Base-by-base conservation (phyloP, 2,329 filamentous ascomycete genomes). In the Fusarium algeriense region DNA sequence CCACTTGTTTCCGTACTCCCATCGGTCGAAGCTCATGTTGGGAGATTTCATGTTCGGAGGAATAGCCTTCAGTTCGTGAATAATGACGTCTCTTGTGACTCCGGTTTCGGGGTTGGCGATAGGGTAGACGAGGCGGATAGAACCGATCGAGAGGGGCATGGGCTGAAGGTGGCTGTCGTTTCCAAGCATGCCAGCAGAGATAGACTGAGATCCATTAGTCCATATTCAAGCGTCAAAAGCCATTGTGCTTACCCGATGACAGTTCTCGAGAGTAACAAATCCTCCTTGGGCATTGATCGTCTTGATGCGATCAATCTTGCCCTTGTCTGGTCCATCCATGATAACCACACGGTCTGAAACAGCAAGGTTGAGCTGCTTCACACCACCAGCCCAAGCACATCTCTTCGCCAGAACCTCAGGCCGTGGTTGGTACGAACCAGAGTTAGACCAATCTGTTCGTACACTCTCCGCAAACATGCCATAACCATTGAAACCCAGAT, bases 91-190 rank as follows among this genome's bases (percentile, higher is more conserved):
- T 77, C 89, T 88, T 46, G 87, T 87, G 32, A 82, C 76, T 76
- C 91, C 90, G 15, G 91, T 92, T 70, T 83, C 81, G 19, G 89
- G 86, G 79, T 96, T 89, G 53, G 85, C 85, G 58, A 97, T 84
- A 26, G 93, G 90, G 78, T 93, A 90, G 52, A 98, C 93, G 37
- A 98, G 92, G 62, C 93, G 93, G 70, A 98, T 86, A 67, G 92
- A 86, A 37, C 88, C 87, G 76, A 97, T 86, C 58, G 92, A 86
- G 35, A 97, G 80, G 35, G 90, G 81, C 76, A 81, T 78, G 3
- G 79, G 62, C 40, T 77, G 73, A n/a, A 77, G 77, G 43, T 75
- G 77, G 35, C 71, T 67, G 14, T 77, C 75, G 38, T 75, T 75
- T 53, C 73, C 76, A 71, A 82, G 77, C 75, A 77, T 76, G 46